Base-by-base conservation (phyloP, 345 rosid species). In the Citrus sp. region DNA sequence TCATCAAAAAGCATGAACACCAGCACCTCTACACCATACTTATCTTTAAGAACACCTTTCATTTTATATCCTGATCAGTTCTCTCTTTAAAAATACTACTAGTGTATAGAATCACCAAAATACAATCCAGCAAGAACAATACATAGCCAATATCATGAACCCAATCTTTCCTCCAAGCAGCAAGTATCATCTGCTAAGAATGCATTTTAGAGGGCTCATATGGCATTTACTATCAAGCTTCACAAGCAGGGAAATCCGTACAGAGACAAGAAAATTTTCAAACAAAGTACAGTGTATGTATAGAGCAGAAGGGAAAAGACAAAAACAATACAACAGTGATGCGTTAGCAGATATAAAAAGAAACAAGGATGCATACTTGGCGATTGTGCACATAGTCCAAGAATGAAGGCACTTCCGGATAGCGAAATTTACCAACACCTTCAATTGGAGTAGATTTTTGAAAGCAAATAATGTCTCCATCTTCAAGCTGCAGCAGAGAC, bases 381-480 rank as follows among this genome's bases (percentile, higher is more conserved):
- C 92, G 91, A 84, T 89, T 90, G 78, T 87, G 93, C 81, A 92
- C 90, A 80, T 92, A 90, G 77, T 92, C 96, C 76, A 92, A 82
- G 86, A 87, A 92, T 32, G 93, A 87, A 73, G 92, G 91, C 34
- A 92, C 93, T 73, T 92, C 90, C 19, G 90, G 93, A 81, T 91
- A 88, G 58, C 85, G 84, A 68, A 71, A 84, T 28, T 86, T 87
- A 75, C 84, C 88, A 75, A 60, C 85, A 74, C 78, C 65, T 77
- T 83, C 90, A 63, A 75, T 77, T 65, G 87, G 80, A 79, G 76
- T 24, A 69, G 85, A 72, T 77, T 92, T 92, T 80, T 92, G 93
- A 82, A 90, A 90, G 85, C 96, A 92, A 73, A 92, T 71, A 70
- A 92, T 89, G 81, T 92, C 93, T 73, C 96, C 96, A 82, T 90